Percentiles rank a stretch among this genome's conserved stretches.
These are phyloP conservation scores for Brassica napus DNA, from an alignment of 345 rosid species.

Conservation along the genomic window Da-Ae NC_063446.1:61792501-61793000, in stretches of 20 bases:
- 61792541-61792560: conserved; percentile 60
- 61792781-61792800: conserved; percentile 97
- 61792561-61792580: conserved; percentile 95
- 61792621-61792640: conserved; percentile 88
- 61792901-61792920: conserved; percentile 86
- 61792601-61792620: conserved; percentile 99
- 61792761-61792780: conserved; percentile 99
- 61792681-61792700: conserved; percentile 97
- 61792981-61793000: background rate
- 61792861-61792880: conserved; percentile 95
- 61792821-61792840: conserved; percentile 94
- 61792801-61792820: conserved; percentile 93
- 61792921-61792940: conserved; percentile 97
- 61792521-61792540: background rate
- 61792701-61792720: conserved; percentile 98
- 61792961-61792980: conserved; percentile 10
- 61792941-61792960: conserved; percentile 35
- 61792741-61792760: conserved; percentile 95
- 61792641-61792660: conserved; percentile 98
- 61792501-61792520: background rate
- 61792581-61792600: conserved; percentile 95
- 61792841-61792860: conserved; percentile 95
- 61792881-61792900: conserved; percentile 88
- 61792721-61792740: conserved; percentile 95
- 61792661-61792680: conserved; percentile 95